Conservation (phyloP, 2,329 filamentous ascomycete species). For the Ophiosphaerella korrae region DNA sequence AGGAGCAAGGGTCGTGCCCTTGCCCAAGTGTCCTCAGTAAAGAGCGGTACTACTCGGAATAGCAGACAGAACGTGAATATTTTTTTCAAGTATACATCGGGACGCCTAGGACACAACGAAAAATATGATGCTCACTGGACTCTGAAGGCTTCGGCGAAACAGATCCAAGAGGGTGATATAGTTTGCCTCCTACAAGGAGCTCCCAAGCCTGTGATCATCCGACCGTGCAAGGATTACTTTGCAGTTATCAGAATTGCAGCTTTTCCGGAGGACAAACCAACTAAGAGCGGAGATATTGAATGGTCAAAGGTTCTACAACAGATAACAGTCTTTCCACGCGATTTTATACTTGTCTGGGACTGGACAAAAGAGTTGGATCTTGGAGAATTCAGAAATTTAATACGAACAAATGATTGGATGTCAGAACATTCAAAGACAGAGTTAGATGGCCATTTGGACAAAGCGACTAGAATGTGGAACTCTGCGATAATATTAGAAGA, state of each 20-base stretch:
- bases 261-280: not conserved
- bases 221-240: constrained; percentile 3
- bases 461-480: too few species aligned
- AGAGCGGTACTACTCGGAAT: constrained; percentile 10
- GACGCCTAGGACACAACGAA: constrained; percentile 5
- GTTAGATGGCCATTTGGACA: too few species aligned
- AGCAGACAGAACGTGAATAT: constrained; percentile 1
- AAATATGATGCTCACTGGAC: constrained; percentile 4
- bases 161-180: constrained; percentile 9
- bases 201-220: constrained; percentile 8
- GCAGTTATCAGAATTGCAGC: not conserved
- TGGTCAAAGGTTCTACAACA: not conserved
- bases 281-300: not conserved
- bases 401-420: too few species aligned
- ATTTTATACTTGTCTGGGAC: constrained; percentile 1
- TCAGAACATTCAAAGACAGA: too few species aligned
- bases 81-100: not conserved
- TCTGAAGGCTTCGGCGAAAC: constrained; percentile 2
- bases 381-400: not conserved
- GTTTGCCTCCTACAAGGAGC: constrained; percentile 7
- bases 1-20: not conserved
- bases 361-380: not conserved
- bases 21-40: not conserved
- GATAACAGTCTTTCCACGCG: constrained; percentile 1
- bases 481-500: too few species aligned